Evolutionary conservation across 306 rosid species (phyloP), one percentile per base, ranked within the genome.

Genomic region (Spatholobus suberectus): DNA sequence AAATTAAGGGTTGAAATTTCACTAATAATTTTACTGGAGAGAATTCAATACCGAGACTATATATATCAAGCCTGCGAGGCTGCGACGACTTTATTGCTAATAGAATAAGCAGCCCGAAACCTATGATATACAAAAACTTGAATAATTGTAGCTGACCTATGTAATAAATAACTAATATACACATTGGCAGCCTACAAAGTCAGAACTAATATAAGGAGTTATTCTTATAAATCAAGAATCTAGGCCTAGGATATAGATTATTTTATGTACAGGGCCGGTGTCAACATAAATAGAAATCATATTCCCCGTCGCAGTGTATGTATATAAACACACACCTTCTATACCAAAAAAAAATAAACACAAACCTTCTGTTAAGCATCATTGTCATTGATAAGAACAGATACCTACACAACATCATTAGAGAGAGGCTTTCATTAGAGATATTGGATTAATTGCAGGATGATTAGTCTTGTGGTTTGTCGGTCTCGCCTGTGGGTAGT

Each of bases 401-500:
- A 63, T 67, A 46, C 4, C 66, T 21, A 5, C 67, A 73, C 9
- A 55, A 18, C 29, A 46, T 32, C 37, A 27, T 10, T 1, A 35
- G 37, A 82, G 15, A 59, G 34, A 55, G 18, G 35, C 7, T 58
- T 77, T 47, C 32, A 17, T 43, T n/a, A 29, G n/a, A 58, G 21
- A 6, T 21, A 8, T 37, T 47, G 44, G 41, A n/a, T 66, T 65
- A 6, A 40, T 43, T 35, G 12, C 67, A 82, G 43, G 41, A 94
- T 94, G 98, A 89, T 86, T 78, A 85, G 84, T 71, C 62, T 90
- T 61, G 17, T 85, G 78, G 75, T 26, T 68, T 85, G 89, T 77
- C 83, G 81, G 6, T 91, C 96, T 46, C 79, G 66, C 0, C 18
- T 85, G 49, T 67, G 92, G 86, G 70, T 88, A 62, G 90, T 85